Base-by-base conservation (phyloP, 306 rosid genomes). In the Hippophae gyantsensis region DNA sequence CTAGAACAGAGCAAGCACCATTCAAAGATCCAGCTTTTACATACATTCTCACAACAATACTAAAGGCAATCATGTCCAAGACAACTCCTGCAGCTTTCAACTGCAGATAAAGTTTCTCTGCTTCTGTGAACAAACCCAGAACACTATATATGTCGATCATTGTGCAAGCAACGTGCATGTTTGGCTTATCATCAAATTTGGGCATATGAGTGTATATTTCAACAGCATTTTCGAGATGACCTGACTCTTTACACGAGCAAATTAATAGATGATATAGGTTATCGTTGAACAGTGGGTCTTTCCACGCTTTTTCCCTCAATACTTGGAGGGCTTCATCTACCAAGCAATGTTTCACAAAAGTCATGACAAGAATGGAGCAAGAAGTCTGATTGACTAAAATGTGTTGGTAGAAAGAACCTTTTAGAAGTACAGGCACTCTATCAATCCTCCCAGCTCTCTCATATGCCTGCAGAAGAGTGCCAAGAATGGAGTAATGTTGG, bases 191-290 rank as follows among this genome's bases (percentile, higher is more conserved):
- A 54, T 56, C 63, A 52, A 70, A 61, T 71, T 65, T 78, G 7
- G 78, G 74, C 82, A 78, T 80, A 43, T 66, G 81, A 60, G 63
- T 49, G 59, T 72, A 82, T 46, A 92, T 80, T 74, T 77, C 60
- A 60, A 87, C 81, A 43, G 96, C 96, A 78, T 78, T 77, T 63
- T 88, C 86, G 43, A 78, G 75, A 69, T 63, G 74, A 67, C 85
- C 88, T 38, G 66, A 75, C 60, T 92, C 99, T 73, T 82, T 92
- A 70, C 90, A 85, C 0, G 89, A 81, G 71, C 99, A 92, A 68
- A 88, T 92, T 73, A 92, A 74, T 60, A 92, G 72, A 73, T 92
- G 96, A 74, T 86, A 87, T 81, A 92, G 70, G 71, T 87, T 85
- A 57, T 71, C 87, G 73, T 92, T 95, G 7, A 79, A 85, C 53